These are phyloP conservation scores for Theobroma cacao DNA, from an alignment of 345 rosid genomes.

Conservation along the genomic window DNA sequence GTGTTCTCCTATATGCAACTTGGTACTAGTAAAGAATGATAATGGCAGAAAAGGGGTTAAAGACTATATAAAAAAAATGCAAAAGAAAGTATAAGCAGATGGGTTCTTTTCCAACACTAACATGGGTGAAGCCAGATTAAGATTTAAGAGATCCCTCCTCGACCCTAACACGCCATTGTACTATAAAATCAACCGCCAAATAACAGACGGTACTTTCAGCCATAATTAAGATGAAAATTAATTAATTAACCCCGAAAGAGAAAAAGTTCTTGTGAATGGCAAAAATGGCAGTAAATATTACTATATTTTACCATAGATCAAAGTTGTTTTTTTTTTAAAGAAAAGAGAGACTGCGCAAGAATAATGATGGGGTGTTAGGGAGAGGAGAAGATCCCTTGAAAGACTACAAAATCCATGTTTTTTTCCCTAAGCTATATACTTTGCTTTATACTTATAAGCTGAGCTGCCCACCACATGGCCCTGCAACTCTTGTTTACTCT, in stretches of 20 bases:
- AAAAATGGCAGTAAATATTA: not conserved
- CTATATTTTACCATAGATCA: not conserved
- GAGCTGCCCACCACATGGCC: conserved; percentile 10
- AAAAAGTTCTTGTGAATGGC: not conserved
- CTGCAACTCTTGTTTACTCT: not conserved
- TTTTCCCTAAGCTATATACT: conserved; percentile 45
- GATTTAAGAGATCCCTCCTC: not conserved
- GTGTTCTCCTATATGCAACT: not conserved
- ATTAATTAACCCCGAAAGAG: not conserved
- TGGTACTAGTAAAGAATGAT: not conserved
- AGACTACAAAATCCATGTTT: conserved; percentile 78
- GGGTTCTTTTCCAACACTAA: not conserved
- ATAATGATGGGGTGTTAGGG: conserved; percentile 43
- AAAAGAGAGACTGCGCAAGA: conserved; percentile 27
- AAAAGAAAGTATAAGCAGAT: not conserved
- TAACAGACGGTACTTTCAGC: not conserved
- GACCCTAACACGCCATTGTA: not conserved
- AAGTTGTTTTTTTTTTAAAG: not conserved
- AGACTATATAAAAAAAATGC: not conserved
- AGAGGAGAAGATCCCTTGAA: conserved; percentile 78
- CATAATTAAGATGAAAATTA: not conserved
- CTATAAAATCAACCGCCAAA: not conserved
- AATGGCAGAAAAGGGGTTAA: not conserved
- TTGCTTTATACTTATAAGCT: not conserved
- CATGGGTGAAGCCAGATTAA: not conserved